phyloP scores from a whole-genome alignment of 805 yeast species.

The Candida jianshihensis region DNA sequence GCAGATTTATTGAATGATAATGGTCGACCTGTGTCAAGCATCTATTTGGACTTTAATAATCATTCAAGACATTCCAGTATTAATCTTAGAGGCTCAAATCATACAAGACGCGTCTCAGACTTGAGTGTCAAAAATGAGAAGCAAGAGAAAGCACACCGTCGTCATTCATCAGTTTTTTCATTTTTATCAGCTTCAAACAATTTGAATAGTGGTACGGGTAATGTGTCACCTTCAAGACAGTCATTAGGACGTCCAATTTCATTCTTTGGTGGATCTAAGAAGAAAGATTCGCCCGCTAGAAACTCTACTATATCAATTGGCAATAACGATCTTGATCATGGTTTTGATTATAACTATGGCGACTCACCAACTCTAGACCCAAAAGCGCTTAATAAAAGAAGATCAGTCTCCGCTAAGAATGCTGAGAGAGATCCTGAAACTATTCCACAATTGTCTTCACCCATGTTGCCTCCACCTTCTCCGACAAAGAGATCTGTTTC shows the following conservation, averaged over 20 bases:
- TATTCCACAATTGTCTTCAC: not conserved
- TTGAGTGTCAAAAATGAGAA: slow-evolving; percentile 22
- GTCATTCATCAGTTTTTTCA: slow-evolving; percentile 55
- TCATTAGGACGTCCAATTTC: slow-evolving; percentile 12
- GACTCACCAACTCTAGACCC: slow-evolving; percentile 9
- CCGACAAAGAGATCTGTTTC: slow-evolving; percentile 37
- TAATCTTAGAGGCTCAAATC: slow-evolving; percentile 21
- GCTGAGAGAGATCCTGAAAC: slow-evolving; percentile 8
- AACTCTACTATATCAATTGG: slow-evolving; percentile 3
- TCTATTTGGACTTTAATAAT: slow-evolving; percentile 36
- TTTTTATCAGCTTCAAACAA: slow-evolving; percentile 28
- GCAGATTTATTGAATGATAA: slow-evolving; percentile 27
- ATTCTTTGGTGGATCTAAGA: slow-evolving; percentile 11
- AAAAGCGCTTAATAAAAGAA: slow-evolving; percentile 27
- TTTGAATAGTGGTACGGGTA: slow-evolving; percentile 1
- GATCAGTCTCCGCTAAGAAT: slow-evolving; percentile 48
- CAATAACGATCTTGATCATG: slow-evolving; percentile 6
- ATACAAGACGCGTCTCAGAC: slow-evolving; percentile 39
- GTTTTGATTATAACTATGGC: too few relatives aligned
- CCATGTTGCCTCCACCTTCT: slow-evolving; percentile 8
- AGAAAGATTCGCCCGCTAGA: slow-evolving; percentile 6
- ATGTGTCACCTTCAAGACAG: slow-evolving; percentile 3
- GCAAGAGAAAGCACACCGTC: slow-evolving; percentile 36
- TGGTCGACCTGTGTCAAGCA: slow-evolving; percentile 40
- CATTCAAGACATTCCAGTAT: slow-evolving; percentile 29